phyloP scores from a whole-genome alignment of 768 basidiomycete genomes.

The Macrolepiota fuliginosa region DNA sequence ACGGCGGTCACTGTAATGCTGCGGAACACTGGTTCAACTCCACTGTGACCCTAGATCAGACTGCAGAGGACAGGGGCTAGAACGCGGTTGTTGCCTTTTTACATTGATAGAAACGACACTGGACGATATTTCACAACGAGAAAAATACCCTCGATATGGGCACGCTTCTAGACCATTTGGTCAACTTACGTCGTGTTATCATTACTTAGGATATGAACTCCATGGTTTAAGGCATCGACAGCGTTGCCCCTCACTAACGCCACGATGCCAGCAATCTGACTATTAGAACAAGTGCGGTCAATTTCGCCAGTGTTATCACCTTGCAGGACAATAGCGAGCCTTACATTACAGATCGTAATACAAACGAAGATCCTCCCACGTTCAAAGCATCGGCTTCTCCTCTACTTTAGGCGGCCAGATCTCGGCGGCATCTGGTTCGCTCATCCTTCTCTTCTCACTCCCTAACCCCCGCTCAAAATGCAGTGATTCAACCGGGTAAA shows the following conservation, averaged over 20 bases:
- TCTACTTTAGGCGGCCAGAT: neutral
- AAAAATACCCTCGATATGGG: neutral
- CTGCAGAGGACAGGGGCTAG: neutral
- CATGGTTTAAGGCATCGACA: neutral
- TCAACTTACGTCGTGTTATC: neutral
- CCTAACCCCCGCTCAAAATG: neutral
- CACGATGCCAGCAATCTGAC: neutral
- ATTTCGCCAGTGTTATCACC: neutral
- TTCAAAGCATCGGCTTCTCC: neutral
- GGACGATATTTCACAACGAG: neutral
- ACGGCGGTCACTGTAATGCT: neutral
- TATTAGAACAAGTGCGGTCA: neutral
- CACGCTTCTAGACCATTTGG: constrained; percentile 1
- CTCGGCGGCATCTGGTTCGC: neutral
- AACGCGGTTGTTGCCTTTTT: neutral
- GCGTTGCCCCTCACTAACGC: neutral
- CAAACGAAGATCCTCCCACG: neutral
- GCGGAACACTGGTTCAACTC: neutral
- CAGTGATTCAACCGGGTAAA: neutral
- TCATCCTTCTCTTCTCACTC: neutral
- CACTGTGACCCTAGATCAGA: neutral
- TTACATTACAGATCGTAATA: neutral
- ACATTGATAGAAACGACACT: neutral
- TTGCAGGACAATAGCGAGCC: neutral
- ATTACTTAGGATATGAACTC: neutral